Base-by-base conservation (phyloP, 2,329 filamentous ascomycete genomes). In the Knoxdaviesia capensis region DNA sequence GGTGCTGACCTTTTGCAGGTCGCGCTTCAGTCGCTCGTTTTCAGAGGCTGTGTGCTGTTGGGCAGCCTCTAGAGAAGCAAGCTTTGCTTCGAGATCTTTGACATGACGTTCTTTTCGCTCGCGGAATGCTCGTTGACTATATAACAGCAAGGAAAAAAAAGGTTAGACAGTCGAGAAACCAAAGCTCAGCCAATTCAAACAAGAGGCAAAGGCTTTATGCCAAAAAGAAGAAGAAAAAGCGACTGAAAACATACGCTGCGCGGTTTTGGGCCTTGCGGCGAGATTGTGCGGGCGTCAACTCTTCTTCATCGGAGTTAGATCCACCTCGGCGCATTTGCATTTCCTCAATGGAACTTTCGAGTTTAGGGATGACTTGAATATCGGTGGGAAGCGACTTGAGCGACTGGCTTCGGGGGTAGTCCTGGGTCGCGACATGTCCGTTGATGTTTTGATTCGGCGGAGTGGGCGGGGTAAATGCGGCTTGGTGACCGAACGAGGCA, bases 21-120 rank as follows among this genome's bases (percentile, higher is more conserved):
- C 80, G 20, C 80, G 74, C 59, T 84, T 88, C 31, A 96, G 65
- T 33, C 80, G 77, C 57, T 93, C 83, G 54, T 94, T 94, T 57
- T 94, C 87, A 38, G 77, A 74, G 36, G 77, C 71, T 0, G 90
- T 71, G 33, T 73, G 69, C 43, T 77, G 71, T 41, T 83, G 80
- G 40, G 77, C 75, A 45, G 77, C 74, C 55, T 93, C 80, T 32
- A 94, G 74, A 40, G 66, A 69, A 40, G 74, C 78, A 31, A 96
- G 75, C 56, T 93, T 90, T 44, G 76, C 73, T 60, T 68, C 87
- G 29, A 96, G 77, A 46, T 96, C 86, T 57, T 87, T 87, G 47
- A 96, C 86, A 54, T 93, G 87, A 44, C 78, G 80, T 58, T 96
- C 88, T 59, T 96, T 96, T 50, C 88, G 80, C 60, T 96, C 88